Base-by-base conservation (phyloP, 2,329 filamentous ascomycete genomes). In the Claviceps sp. region DNA sequence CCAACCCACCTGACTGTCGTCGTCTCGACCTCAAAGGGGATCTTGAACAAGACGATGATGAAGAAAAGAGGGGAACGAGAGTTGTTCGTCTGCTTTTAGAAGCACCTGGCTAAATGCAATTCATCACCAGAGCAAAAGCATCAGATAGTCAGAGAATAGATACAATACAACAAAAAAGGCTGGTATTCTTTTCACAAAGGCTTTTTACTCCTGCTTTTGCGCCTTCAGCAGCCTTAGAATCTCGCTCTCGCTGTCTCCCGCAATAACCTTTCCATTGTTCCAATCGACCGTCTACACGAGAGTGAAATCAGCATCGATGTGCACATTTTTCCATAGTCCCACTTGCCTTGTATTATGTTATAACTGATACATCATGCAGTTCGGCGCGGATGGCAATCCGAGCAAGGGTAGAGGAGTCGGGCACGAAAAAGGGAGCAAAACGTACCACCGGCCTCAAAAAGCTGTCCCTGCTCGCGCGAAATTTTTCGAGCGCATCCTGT, bases 241-340 rank as follows among this genome's bases (percentile, higher is more conserved):
- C 71, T 91, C 86, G 16, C 88, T 95, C 71, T 95, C 84, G 57
- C 86, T 83, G 49, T 86, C 87, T 20, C 88, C 87, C 26, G 80
- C 72, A 71, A 86, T 74, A 46, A 83, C 91, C 66, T 82, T 86
- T 57, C 90, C 93, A 66, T 91, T 90, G 65, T 85, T 88, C 93
- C 93, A 97, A 66, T 97, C 91, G 50, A 97, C 91, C 53, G 85
- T 71, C 78, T 68, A 29, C 17, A 34, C 11, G 20, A 7, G 45
- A 34, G 22, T 5, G 39, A 14, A 45, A 17, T 53, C 38, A 47
- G 48, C 52, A 34, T 29, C 17, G 11, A 16, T 16, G 4, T 11
- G 9, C 26, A 34, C 13, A 20, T 26, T 34, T 5, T 34, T 47
- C 26, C 23, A n/a, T 14, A 43, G 14, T 43, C 11, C 8, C 4